Base-by-base conservation (phyloP, 148 eudicot genomes). In the Rhododendron kiyosumense region DNA sequence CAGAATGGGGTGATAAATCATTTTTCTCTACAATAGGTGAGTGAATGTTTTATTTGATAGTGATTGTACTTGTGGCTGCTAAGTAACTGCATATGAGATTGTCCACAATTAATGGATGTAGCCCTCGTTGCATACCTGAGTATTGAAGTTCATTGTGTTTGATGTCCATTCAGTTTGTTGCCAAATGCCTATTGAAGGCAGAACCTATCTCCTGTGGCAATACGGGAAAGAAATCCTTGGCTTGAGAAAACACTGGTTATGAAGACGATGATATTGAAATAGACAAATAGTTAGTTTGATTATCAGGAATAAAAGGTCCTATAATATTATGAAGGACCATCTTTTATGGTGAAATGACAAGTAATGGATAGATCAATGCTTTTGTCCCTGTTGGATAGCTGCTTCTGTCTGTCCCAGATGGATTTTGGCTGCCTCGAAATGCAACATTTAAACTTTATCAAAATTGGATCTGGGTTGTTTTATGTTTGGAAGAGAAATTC, bases 1-100 rank as follows among this genome's bases (percentile, higher is more conserved):
- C 99, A 87, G 99, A 97, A 88, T 97, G 98, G 99, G 99, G 99
- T 67, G 99, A 97, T 89, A 97, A 97, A 89, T 97, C 99, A 34
- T 97, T 97, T 88, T 97, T 97, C 91, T 97, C 99, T 81, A 97
- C 99, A 63, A 93, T 97, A 84, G 99, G 99, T 95, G 85, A 89
- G 93, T 88, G 32, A 71, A 3, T 51, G 54, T 43, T 43, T 59
- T 45, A 48, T 48, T n/a, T 80, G 61, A 54, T 74, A 22, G 20
- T 43, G 48, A 28, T 28, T 17, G 30, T 34, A 49, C 9, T 59
- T 20, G n/a, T 59, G 26, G 18, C 81, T 78, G 57, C 81, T 24
- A 45, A 26, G 57, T 46, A 83, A 83, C 30, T 83, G 9, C 43
- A 5, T 46, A 26, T 22, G 32, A 67, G 32, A 46, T 11, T 69